phyloP scores from a whole-genome alignment of 2,329 filamentous ascomycete genomes.

The Aureobasidium sp. region DNA sequence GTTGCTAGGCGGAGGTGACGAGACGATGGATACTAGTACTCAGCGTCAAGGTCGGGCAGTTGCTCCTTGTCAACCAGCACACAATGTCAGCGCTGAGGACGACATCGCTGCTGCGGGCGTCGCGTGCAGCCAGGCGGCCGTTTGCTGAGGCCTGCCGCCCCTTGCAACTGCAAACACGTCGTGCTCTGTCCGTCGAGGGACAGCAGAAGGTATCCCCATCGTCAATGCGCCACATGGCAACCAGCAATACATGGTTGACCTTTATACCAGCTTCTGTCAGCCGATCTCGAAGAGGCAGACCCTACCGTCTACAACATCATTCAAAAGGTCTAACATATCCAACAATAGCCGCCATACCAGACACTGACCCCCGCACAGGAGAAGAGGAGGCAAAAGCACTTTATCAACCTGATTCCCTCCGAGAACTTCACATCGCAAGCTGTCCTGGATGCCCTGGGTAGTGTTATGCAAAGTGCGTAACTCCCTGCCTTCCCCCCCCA shows the following conservation, averaged over 20 bases:
- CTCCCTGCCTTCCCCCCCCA: background rate
- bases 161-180: slow-evolving; percentile 26
- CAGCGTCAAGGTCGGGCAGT: background rate
- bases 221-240: background rate
- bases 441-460: slow-evolving; percentile 82
- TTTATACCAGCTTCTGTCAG: slow-evolving; percentile 61
- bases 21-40: too few relatives aligned
- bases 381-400: slow-evolving; percentile 93
- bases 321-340: slow-evolving; percentile 58
- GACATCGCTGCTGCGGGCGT: slow-evolving; percentile 30
- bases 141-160: slow-evolving; percentile 22
- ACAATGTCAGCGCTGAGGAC: slow-evolving; percentile 35
- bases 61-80: slow-evolving; percentile 16
- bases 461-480: slow-evolving; percentile 80
- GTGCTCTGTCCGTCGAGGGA: slow-evolving; percentile 36
- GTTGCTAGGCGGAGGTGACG: background rate
- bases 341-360: background rate
- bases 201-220: slow-evolving; percentile 37
- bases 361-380: slow-evolving; percentile 50
- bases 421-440: slow-evolving; percentile 95
- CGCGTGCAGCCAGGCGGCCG: slow-evolving; percentile 26
- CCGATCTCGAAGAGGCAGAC: slow-evolving; percentile 74
- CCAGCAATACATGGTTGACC: slow-evolving; percentile 7
- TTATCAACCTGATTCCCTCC: slow-evolving; percentile 93
- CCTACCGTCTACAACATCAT: slow-evolving; percentile 82